A percentile compares a stretch with the other conserved stretches of the same genome.
phyloP scores from a whole-genome alignment of 331 rosid species.

The Malus hybrid region DNA sequence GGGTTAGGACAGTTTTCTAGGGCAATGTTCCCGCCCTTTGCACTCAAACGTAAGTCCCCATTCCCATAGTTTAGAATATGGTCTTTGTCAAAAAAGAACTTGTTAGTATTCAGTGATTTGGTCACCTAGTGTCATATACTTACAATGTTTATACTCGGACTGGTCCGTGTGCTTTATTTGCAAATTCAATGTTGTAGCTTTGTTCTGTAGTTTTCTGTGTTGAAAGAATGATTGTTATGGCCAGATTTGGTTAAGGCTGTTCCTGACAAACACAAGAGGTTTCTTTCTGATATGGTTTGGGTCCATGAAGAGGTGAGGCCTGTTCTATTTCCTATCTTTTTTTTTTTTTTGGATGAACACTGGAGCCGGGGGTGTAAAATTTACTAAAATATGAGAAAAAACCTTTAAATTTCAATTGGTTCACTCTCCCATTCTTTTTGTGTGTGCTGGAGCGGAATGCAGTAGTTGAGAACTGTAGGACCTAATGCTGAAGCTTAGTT shows the following conservation, averaged over 20 bases:
- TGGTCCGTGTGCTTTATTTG: not conserved
- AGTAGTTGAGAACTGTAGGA: conserved; percentile 10
- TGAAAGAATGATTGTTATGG: conserved; percentile 17
- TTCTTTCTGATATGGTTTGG: conserved; percentile 81
- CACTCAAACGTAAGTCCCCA: too few species aligned
- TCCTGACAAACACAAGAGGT: conserved; percentile 89
- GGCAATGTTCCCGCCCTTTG: too few species aligned
- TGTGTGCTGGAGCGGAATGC: not conserved
- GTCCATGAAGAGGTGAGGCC: conserved; percentile 82
- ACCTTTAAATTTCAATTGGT: not conserved
- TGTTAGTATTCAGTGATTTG: not conserved
- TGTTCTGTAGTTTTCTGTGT: not conserved
- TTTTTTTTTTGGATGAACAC: not conserved
- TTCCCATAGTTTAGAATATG: too few species aligned
- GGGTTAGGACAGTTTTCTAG: too few species aligned
- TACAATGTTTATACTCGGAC: not conserved
- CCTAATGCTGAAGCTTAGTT: conserved; percentile 15
- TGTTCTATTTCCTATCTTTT: conserved; percentile 9
- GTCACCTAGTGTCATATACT: not conserved
- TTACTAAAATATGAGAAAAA: not conserved
- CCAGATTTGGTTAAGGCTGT: conserved; percentile 82
- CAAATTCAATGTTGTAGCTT: not conserved
- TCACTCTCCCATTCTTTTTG: not conserved
- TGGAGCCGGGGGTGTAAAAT: not conserved
- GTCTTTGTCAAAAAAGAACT: too few species aligned